phyloP scores from a whole-genome alignment of 768 basidiomycete species.

The Candolleomyces eurysporus region DNA sequence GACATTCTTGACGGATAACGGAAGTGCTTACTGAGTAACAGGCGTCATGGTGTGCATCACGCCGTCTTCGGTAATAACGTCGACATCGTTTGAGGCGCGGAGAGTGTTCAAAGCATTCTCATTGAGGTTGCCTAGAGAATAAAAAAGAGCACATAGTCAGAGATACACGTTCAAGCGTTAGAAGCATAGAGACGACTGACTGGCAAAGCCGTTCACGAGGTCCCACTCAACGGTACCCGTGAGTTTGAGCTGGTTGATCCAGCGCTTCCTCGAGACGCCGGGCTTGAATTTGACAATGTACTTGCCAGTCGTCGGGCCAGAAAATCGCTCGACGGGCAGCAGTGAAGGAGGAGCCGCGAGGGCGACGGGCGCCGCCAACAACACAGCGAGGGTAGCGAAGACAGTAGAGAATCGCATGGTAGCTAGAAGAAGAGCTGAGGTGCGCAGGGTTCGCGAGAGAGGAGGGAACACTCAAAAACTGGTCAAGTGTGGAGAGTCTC shows the following conservation, averaged over 20 bases:
- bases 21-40: constrained; percentile 17
- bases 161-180: neutral
- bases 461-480: neutral
- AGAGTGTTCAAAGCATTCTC: constrained; percentile 16
- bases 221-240: constrained; percentile 1
- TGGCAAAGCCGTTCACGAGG: constrained; percentile 13
- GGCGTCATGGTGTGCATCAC: constrained; percentile 15
- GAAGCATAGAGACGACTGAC: neutral
- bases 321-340: neutral
- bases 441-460: neutral
- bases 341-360: constrained; percentile 1
- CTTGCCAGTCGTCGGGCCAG: constrained; percentile 6
- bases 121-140: constrained; percentile 10
- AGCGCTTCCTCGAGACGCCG: neutral
- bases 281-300: constrained; percentile 18
- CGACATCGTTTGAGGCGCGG: constrained; percentile 19
- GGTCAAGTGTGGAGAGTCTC: neutral
- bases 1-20: neutral
- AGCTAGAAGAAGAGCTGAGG: neutral
- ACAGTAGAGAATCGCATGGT: constrained; percentile 4
- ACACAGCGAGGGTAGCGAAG: constrained; percentile 3
- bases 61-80: constrained; percentile 23
- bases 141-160: neutral
- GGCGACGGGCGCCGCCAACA: constrained; percentile 1
- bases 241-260: neutral